Evolutionary conservation across 495 filamentous ascomycete species (phyloP).

Genomic region (Terfezia claveryi): DNA sequence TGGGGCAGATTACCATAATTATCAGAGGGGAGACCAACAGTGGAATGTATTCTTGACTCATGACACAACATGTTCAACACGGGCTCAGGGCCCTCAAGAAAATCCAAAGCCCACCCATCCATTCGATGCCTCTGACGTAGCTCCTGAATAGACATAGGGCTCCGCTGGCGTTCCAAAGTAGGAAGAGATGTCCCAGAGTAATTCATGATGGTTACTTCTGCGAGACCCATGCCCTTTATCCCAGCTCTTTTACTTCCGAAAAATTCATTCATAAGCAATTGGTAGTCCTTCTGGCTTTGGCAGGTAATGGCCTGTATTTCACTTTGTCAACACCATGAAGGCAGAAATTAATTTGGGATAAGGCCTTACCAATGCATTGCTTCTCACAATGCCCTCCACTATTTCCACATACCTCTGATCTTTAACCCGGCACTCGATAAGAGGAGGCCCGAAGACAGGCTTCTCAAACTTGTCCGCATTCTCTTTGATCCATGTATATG

Average conservation of each 20-base stretch:
- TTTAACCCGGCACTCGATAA: conserved; percentile 61
- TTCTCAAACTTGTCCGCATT: conserved; percentile 53
- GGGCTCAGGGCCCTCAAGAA: conserved; percentile 55
- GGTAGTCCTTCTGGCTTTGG: conserved; percentile 51
- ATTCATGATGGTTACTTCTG: conserved; percentile 38
- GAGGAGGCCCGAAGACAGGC: conserved; percentile 64
- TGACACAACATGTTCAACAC: conserved; percentile 72
- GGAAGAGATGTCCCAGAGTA: conserved; percentile 26
- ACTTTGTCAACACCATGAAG: conserved; percentile 14
- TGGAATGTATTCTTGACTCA: conserved; percentile 35
- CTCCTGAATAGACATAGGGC: conserved; percentile 31
- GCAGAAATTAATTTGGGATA: too few species aligned
- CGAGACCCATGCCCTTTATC: conserved; percentile 32
- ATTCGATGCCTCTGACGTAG: conserved; percentile 3
- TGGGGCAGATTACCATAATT: too few species aligned
- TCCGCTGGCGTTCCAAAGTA: conserved; percentile 27
- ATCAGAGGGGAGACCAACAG: too few species aligned
- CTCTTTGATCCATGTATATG: conserved; percentile 60
- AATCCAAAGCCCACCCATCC: conserved; percentile 58
- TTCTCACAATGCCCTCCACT: conserved; percentile 44
- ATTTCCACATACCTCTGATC: conserved; percentile 49
- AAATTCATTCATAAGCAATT: conserved; percentile 37
- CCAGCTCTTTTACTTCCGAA: conserved; percentile 22
- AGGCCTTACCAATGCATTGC: too few species aligned
- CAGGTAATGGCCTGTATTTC: conserved; percentile 49